A percentile compares a stretch with the other conserved stretches of the same genome.
Conservation (phyloP, 331 rosid species). For the Rosa hybrid region DNA sequence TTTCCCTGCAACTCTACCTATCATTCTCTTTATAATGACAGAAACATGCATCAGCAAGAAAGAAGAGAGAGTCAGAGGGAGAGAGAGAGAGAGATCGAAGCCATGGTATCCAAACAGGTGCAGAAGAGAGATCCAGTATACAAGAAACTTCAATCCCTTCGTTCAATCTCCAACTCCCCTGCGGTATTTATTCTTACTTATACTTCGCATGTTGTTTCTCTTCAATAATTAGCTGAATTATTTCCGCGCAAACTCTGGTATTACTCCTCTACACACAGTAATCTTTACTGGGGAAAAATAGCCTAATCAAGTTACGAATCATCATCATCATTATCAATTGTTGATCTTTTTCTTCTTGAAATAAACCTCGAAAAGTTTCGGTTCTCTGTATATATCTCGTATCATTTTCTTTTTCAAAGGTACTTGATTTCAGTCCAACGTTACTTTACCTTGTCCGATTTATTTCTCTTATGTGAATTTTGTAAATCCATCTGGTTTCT, state of each 20-base stretch:
- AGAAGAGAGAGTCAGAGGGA: not conserved
- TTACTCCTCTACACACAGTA: not conserved
- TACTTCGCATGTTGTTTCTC: not conserved
- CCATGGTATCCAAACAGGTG: constrained; percentile 54
- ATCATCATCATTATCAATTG: not conserved
- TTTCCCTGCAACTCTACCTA: not conserved
- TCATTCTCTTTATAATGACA: constrained; percentile 11
- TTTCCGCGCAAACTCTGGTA: not conserved
- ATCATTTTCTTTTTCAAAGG: not conserved
- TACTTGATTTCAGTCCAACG: not conserved
- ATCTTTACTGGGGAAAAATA: not conserved
- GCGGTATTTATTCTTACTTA: constrained; percentile 37
- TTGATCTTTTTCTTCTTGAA: constrained; percentile 7
- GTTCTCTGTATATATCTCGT: not conserved
- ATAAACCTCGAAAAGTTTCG: not conserved
- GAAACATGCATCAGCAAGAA: not conserved
- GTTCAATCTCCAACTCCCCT: constrained; percentile 48
- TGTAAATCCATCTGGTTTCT: not conserved
- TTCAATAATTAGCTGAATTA: not conserved
- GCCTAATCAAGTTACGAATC: not conserved
- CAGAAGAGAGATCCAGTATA: constrained; percentile 46
- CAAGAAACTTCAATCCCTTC: constrained; percentile 55
- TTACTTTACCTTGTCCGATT: not conserved
- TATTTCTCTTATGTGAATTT: not conserved
- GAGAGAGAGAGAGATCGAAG: not conserved